A percentile compares a stretch with the other conserved stretches of the same genome.
Evolutionary conservation across 1,284 basidiomycete species (phyloP).

Genomic region (Heliocybe sulcata): DNA sequence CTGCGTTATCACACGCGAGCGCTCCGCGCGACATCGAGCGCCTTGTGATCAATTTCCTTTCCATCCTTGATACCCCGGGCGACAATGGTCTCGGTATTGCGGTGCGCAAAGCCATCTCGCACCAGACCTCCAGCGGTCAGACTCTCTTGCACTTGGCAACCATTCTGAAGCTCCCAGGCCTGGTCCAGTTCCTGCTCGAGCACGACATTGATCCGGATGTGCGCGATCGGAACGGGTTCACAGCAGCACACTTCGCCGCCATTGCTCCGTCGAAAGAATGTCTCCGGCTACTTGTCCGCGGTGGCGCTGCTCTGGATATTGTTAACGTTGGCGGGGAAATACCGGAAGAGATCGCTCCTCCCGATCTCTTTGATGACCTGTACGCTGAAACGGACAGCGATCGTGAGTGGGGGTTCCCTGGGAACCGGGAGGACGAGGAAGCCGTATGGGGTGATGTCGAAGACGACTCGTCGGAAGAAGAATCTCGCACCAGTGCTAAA

Average conservation of each 20-base stretch:
- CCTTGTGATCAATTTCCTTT: conserved; percentile 74
- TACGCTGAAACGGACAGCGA: conserved; percentile 25
- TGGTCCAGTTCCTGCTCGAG: conserved; percentile 68
- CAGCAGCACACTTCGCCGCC: conserved; percentile 84
- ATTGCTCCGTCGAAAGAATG: conserved; percentile 63
- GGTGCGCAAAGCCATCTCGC: conserved; percentile 46
- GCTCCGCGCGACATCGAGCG: conserved; percentile 66
- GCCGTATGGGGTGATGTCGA: conserved; percentile 64
- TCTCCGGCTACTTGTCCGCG: conserved; percentile 61
- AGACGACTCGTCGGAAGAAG: conserved; percentile 51
- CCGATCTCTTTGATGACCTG: conserved; percentile 48
- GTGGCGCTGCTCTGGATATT: conserved; percentile 76
- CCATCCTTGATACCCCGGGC: conserved; percentile 56
- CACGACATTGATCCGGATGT: conserved; percentile 77
- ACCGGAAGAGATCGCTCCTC: conserved; percentile 68
- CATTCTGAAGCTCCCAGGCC: conserved; percentile 70
- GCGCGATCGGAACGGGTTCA: conserved; percentile 87
- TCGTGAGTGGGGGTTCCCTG: conserved; percentile 8
- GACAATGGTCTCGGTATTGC: conserved; percentile 33
- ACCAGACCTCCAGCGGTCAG: conserved; percentile 63
- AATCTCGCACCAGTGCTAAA: conserved; percentile 5
- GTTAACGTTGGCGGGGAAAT: conserved; percentile 76
- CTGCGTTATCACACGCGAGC: conserved; percentile 13
- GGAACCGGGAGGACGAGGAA: conserved; percentile 44
- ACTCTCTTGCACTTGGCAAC: conserved; percentile 85